Evolutionary conservation across 805 yeast species (phyloP), one percentile per base, ranked within the genome.

Genomic region (Sporopachydermia quercuum): DNA sequence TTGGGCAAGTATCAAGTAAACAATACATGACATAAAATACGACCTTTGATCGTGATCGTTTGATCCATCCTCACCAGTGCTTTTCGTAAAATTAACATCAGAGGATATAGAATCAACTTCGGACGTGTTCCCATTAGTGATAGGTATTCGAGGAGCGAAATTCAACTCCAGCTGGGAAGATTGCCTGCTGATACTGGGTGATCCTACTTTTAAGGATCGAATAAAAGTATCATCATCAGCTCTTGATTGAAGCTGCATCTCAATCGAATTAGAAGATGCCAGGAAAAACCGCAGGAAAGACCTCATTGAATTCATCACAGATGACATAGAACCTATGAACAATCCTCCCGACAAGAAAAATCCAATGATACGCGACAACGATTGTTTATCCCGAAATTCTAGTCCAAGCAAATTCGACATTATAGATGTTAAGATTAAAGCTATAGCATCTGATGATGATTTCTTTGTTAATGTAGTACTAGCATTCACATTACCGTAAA

Each of bases 311-410:
- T 58, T 50, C 23, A 57, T 46, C n/a, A 59, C 63, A 17, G 61
- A 55, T 5, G 61, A 54, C 19, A 62, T 43, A 3, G 63, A 54
- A 16, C 62, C 55, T 18, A 49, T 40, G 33, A 63, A 55, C 37
- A 63, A 52, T 2, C 54, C 49, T 3, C 65, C 66, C 5, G 65
- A 55, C 42, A 64, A 46, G 35, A 54, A 42, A 37, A 61, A 63
- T 6, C 66, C 65, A 16, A 62, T 56, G 41, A 60, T 58, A 2
- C 65, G 51, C 14, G 62, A 46, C 61, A 63, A 54, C 15, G 52
- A 50, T 16, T 59, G 61, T 19, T 55, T 49, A 34, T 57, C 52
- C 5, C 53, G 13, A 8, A 23, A 23, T 8, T 23, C 33, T 13
- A 35, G 35, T 4, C 47, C 43, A 14, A 35, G 42, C 15, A 38